A percentile compares a stretch with the other conserved stretches of the same genome.
Conservation (phyloP, 805 yeast genomes). For the Saccharomyces paradoxus region DNA sequence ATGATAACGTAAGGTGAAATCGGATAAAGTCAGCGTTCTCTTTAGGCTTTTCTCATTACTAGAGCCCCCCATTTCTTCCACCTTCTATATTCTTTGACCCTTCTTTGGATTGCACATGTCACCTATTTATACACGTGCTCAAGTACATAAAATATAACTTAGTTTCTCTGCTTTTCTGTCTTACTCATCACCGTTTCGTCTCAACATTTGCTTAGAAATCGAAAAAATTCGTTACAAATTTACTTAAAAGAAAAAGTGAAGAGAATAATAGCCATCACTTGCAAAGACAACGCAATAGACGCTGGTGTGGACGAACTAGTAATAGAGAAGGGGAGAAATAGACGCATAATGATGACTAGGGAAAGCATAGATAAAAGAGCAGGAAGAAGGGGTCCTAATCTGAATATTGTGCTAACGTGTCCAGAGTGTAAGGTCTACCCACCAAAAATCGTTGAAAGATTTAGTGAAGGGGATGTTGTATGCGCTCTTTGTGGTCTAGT, state of each 20-base stretch:
- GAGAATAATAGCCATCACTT: background rate
- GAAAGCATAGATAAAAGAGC: background rate
- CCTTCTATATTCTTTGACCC: background rate
- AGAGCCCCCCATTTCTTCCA: background rate
- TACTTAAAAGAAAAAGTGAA: background rate
- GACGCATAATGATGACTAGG: conserved; percentile 2
- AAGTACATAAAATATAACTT: background rate
- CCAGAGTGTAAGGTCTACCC: conserved; percentile 96
- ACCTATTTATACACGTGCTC: background rate
- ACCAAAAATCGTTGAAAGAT: conserved; percentile 89
- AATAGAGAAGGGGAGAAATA: background rate
- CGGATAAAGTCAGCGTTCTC: background rate
- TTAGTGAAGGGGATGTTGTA: conserved; percentile 96
- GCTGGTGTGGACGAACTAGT: background rate
- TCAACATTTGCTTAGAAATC: background rate
- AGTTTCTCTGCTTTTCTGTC: background rate
- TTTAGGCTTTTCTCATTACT: background rate
- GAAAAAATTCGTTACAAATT: background rate
- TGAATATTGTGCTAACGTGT: conserved; percentile 83
- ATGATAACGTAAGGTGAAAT: conserved; percentile 5
- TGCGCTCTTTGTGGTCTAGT: conserved; percentile 96
- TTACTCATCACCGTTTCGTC: background rate
- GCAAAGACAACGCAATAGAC: background rate
- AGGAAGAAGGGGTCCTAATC: conserved; percentile 56
- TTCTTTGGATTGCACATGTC: background rate